Evolutionary conservation across 2,329 filamentous ascomycete species (phyloP).

Genomic region (Fusarium euwallaceae): DNA sequence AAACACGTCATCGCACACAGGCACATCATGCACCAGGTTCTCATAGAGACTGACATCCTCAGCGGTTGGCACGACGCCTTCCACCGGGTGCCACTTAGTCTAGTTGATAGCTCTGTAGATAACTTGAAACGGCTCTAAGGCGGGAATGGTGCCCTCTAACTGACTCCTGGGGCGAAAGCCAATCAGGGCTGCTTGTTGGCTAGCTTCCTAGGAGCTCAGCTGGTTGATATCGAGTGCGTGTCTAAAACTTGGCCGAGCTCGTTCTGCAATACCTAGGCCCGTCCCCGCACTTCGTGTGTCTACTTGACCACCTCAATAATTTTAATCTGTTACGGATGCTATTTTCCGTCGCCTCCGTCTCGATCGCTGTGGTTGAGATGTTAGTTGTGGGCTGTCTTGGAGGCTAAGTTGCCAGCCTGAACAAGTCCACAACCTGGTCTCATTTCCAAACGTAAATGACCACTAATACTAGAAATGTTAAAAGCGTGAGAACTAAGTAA

Average conservation of each 20-base stretch:
- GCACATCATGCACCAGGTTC: neutral
- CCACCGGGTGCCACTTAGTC: no score
- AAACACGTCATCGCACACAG: neutral
- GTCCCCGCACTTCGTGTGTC: no score
- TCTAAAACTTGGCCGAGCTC: neutral
- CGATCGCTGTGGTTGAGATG: no score
- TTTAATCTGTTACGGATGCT: no score
- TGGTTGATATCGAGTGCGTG: neutral
- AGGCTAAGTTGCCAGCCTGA: no score
- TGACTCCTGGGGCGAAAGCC: neutral
- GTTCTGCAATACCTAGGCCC: neutral
- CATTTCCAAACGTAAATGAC: no score
- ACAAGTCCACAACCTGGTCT: no score
- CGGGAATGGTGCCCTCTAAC: neutral
- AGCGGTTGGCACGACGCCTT: neutral
- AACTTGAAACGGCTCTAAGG: neutral
- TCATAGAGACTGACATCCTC: neutral
- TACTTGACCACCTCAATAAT: no score
- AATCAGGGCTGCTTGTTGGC: neutral
- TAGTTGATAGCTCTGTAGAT: neutral
- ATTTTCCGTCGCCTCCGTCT: no score
- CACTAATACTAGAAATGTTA: no score
- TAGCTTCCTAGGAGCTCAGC: neutral
- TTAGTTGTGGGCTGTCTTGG: no score
- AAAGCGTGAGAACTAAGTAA: no score